A percentile compares a stretch with the other conserved stretches of the same genome.
These are phyloP conservation scores for Conidiobolus incongruus DNA, from an alignment of 371 early-diverging fungal genomes.

Conservation along the genomic window DNA sequence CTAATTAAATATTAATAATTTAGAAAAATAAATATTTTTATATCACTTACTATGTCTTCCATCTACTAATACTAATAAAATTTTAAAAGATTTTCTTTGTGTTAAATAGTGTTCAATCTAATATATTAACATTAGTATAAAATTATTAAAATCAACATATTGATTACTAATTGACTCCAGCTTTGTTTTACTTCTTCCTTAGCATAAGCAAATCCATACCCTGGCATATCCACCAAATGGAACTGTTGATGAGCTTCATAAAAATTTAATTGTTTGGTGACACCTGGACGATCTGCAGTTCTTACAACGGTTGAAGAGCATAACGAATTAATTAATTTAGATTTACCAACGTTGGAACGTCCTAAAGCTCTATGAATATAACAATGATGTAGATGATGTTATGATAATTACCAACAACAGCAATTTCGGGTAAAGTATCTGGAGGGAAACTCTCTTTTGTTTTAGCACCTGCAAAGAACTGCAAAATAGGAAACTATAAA, in stretches of 20 bases:
- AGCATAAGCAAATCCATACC: conserved; percentile 67
- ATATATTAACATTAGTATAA: not conserved
- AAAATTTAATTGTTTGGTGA: conserved; percentile 64
- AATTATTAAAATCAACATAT: not conserved
- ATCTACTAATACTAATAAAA: conserved; percentile 50
- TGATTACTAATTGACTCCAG: conserved; percentile 37
- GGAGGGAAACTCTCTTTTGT: conserved; percentile 28
- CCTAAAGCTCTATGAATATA: conserved; percentile 12
- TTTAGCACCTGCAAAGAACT: conserved; percentile 49
- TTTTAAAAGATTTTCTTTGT: conserved; percentile 26
- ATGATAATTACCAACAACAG: conserved; percentile 25
- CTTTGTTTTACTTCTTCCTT: conserved; percentile 27
- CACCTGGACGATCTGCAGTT: conserved; percentile 47
- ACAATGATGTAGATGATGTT: not conserved
- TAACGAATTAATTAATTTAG: conserved; percentile 40
- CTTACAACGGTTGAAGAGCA: conserved; percentile 33
- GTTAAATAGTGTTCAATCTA: conserved; percentile 47
- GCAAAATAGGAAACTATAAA: conserved; percentile 23
- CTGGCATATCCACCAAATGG: conserved; percentile 65
- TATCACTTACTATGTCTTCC: conserved; percentile 41
- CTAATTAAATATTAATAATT: conserved; percentile 6
- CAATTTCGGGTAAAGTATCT: conserved; percentile 30
- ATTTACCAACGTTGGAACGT: conserved; percentile 60
- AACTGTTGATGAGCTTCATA: conserved; percentile 35
- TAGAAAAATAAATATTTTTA: not conserved